Conservation (phyloP, 495 filamentous ascomycete species). For the Xylaria acuta region DNA sequence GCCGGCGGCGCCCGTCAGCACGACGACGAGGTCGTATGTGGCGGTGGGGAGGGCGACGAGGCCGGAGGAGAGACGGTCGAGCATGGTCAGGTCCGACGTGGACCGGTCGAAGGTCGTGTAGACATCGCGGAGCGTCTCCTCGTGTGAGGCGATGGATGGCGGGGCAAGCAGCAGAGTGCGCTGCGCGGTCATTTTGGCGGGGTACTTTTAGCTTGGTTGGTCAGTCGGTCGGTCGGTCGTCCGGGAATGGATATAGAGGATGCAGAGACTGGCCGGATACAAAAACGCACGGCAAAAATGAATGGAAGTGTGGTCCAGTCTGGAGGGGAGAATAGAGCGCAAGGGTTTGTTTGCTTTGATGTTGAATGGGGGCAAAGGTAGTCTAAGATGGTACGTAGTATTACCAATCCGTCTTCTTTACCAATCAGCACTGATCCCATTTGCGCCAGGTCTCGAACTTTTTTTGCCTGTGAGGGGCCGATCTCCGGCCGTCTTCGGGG, state of each 20-base stretch:
- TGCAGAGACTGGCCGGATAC: background rate
- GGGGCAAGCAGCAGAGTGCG: conserved; percentile 63
- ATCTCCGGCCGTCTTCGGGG: conserved; percentile 18
- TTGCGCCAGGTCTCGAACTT: conserved; percentile 4
- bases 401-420: no score
- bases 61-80: conserved; percentile 87
- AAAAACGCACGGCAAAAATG: background rate
- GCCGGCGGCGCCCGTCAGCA: conserved; percentile 71
- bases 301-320: background rate
- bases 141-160: conserved; percentile 58
- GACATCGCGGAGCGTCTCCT: conserved; percentile 52
- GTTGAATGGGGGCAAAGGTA: background rate
- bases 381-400: no score
- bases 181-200: conserved; percentile 30
- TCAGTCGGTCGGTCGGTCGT: background rate
- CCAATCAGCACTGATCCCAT: conserved; percentile 20
- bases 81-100: conserved; percentile 93
- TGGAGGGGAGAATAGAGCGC: background rate
- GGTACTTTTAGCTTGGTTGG: background rate
- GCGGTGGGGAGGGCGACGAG: conserved; percentile 76
- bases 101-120: conserved; percentile 68
- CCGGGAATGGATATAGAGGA: no score
- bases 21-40: conserved; percentile 83
- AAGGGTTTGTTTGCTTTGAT: background rate
- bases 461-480: conserved; percentile 21